Evolutionary conservation across 345 rosid genomes (phyloP), one percentile per base, ranked within the genome.

Genomic region (Pseudoturritis turrita): DNA sequence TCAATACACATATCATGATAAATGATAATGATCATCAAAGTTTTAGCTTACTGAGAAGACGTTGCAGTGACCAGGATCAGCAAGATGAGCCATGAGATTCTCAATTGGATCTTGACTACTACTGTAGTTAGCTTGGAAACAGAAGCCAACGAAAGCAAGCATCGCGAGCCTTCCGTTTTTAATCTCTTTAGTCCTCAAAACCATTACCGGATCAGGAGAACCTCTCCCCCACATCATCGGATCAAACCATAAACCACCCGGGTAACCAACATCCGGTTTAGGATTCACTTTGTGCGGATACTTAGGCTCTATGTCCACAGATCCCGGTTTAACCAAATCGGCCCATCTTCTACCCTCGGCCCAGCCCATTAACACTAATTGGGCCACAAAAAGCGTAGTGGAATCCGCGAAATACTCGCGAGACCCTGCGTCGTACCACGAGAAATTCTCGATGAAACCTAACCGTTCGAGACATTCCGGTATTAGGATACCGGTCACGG

Each of bases 1-100:
- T 70, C 15, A 45, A 10, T 62, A 41, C 7, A 44, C 40, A 67
- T 14, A 43, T 52, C 13, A 35, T 26, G 6, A 23, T 15, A 4
- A n/a, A 54, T 17, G 13, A 41, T 35, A 4, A 46, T 63, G 15
- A 56, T 26, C 5, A 63, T 37, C 3, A 7, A 9, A 13, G 25
- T 4, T 19, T 7, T 29, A 70, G 55, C 62, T 26, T 89, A 94
- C 97, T 47, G 97, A 90, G 71, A 94, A 94, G 53, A 94, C 59
- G 71, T 90, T 94, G 84, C 90, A 84, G 53, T 94, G 98, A 69
- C 98, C 97, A 57, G 98, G 98, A 76, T 94, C 98, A 7, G 96
- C 97, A 41, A 94, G n/a, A 83, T 90, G 98, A 54, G 89, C 88
- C 83, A 80, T 74, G 69, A 94, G 82, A 76, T 94, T 94, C 41